Percentiles rank a stretch among this genome's conserved stretches.
These are phyloP conservation scores for Rubia tinctorum DNA, from an alignment of 305 asterid species.

Conservation along the genomic window DNA sequence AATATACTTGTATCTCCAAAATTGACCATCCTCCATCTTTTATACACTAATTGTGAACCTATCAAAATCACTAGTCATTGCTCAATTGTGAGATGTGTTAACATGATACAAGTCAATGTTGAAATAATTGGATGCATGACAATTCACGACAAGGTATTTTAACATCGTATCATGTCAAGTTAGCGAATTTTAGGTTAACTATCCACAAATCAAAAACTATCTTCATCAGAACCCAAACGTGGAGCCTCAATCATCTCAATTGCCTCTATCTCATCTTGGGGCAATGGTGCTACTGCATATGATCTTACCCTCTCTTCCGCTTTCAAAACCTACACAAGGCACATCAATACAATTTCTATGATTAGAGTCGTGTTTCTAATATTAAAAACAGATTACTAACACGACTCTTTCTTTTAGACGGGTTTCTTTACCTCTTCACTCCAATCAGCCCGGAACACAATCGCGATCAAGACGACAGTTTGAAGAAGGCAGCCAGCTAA, in stretches of 20 bases:
- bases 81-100: too few relatives aligned
- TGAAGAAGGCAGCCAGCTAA: slow-evolving; percentile 32
- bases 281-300: not conserved
- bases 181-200: too few relatives aligned
- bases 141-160: too few relatives aligned
- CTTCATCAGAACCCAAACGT: slow-evolving; percentile 27
- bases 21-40: too few relatives aligned
- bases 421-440: slow-evolving; percentile 21
- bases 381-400: not conserved
- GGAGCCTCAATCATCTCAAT: slow-evolving; percentile 17
- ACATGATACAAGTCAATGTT: too few relatives aligned
- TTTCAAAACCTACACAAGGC: slow-evolving; percentile 20
- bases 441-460: slow-evolving; percentile 24
- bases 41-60: too few relatives aligned
- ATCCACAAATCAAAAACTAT: not conserved
- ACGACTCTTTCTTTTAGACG: not conserved
- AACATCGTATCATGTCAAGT: too few relatives aligned
- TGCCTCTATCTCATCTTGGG: not conserved
- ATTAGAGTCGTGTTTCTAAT: too few relatives aligned
- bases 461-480: slow-evolving; percentile 20
- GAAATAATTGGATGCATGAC: too few relatives aligned
- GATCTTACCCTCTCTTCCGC: slow-evolving; percentile 27
- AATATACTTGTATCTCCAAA: too few relatives aligned
- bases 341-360: too few relatives aligned
- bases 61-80: too few relatives aligned